Percentiles rank a stretch among this genome's conserved stretches.
Conservation (phyloP, 2,329 filamentous ascomycete genomes). For the Plectosphaerella plurivora region DNA sequence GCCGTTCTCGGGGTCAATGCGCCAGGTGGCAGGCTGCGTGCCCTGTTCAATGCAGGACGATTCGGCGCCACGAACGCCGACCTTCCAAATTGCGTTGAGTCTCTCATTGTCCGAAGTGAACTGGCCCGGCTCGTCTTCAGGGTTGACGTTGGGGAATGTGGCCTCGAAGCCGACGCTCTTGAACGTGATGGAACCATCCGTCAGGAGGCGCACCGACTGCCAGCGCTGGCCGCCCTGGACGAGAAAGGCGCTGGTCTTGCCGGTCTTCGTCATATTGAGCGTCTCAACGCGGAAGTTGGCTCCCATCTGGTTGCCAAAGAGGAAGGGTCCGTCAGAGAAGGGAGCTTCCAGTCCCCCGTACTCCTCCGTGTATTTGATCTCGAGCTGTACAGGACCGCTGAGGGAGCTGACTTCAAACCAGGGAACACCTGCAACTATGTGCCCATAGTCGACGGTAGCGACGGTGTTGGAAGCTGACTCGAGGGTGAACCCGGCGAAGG, state of each 20-base stretch:
- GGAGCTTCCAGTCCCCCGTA: constrained; percentile 19
- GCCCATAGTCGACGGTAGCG: constrained; percentile 24
- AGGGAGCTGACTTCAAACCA: constrained; percentile 21
- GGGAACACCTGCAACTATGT: constrained; percentile 26
- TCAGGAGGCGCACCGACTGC: constrained; percentile 30
- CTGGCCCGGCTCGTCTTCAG: constrained; percentile 19
- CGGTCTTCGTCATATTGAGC: constrained; percentile 25
- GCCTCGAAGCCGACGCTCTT: constrained; percentile 23
- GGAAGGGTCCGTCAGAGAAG: constrained; percentile 25
- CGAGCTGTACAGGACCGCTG: constrained; percentile 22
- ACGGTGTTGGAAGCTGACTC: neutral
- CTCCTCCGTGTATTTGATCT: constrained; percentile 29
- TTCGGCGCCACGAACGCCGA: constrained; percentile 27
- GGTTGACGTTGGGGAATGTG: constrained; percentile 17
- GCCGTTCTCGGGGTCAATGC: constrained; percentile 23
- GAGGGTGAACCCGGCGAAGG: no score
- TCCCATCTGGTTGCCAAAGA: constrained; percentile 16
- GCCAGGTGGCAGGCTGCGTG: constrained; percentile 28
- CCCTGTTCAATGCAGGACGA: constrained; percentile 30
- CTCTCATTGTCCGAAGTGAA: constrained; percentile 22
- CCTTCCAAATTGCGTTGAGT: constrained; percentile 28
- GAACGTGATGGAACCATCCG: constrained; percentile 24
- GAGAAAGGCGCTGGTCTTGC: constrained; percentile 24
- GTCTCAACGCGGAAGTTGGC: constrained; percentile 32
- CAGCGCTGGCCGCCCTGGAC: constrained; percentile 35